Evolutionary conservation across 352 stramenopile genomes (phyloP).

Genomic region (Saprolegnia diclina): DNA sequence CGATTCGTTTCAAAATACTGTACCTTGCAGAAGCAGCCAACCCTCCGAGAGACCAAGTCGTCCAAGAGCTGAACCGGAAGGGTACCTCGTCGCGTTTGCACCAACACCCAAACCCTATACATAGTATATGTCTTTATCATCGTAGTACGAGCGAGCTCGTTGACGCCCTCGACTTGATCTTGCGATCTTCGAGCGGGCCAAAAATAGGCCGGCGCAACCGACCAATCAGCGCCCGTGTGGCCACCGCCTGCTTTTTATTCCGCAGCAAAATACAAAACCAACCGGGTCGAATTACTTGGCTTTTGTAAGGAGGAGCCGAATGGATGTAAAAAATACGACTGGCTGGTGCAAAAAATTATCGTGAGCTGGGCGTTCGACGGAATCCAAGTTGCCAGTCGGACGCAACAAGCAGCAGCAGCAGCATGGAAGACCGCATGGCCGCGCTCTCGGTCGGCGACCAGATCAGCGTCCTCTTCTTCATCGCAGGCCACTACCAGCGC

Average conservation of each 20-base stretch:
- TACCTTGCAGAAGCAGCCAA: too few species aligned
- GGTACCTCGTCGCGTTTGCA: too few species aligned
- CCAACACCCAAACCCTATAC: too few species aligned
- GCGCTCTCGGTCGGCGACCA: constrained; percentile 10
- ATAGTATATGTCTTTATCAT: too few species aligned
- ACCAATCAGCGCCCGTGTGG: too few species aligned
- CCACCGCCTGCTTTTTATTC: too few species aligned
- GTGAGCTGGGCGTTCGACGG: not conserved
- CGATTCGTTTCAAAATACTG: too few species aligned
- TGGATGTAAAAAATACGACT: not conserved
- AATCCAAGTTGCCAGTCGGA: not conserved
- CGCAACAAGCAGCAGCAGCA: not conserved
- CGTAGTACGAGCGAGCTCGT: too few species aligned
- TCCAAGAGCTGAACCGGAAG: too few species aligned
- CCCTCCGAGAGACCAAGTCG: too few species aligned
- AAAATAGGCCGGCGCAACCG: not conserved
- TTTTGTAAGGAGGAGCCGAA: not conserved
- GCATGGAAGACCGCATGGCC: constrained; percentile 7
- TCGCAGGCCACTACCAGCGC: constrained; percentile 25
- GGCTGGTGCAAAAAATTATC: not conserved
- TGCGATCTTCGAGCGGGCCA: not conserved
- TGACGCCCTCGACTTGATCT: too few species aligned
- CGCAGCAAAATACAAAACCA: not conserved
- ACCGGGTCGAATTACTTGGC: not conserved
- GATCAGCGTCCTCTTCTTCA: constrained; percentile 26